These are phyloP conservation scores for Umbellularia californica DNA, from an alignment of 164 flowering plant species.

Conservation along the genomic window DNA sequence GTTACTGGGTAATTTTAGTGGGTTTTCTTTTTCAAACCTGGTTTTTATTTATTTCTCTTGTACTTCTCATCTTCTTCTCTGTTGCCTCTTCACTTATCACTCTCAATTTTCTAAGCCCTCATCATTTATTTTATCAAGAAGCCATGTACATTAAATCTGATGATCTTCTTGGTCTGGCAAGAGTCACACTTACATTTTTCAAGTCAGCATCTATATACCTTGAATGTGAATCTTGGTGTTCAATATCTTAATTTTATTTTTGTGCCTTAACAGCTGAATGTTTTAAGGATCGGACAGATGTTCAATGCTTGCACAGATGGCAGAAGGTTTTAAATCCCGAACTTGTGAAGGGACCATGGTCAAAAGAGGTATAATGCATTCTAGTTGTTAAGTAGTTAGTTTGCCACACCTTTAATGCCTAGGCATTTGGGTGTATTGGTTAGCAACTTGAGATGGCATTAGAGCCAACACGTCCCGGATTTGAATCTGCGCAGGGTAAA, in stretches of 20 bases:
- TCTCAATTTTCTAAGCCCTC: background rate
- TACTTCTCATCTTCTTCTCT: too few relatives aligned
- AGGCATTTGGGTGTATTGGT: too few relatives aligned
- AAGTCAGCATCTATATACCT: background rate
- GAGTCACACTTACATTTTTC: background rate
- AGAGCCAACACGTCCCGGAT: too few relatives aligned
- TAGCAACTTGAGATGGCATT: too few relatives aligned
- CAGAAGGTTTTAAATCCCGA: constrained; percentile 58
- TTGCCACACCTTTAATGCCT: background rate
- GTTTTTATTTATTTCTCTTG: background rate
- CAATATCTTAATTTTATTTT: background rate
- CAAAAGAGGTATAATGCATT: constrained; percentile 36
- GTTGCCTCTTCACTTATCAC: background rate
- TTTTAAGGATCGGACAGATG: constrained; percentile 51
- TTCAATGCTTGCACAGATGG: constrained; percentile 58
- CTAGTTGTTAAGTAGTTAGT: background rate
- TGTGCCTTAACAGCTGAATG: constrained; percentile 42
- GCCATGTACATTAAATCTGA: background rate
- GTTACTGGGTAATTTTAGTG: background rate
- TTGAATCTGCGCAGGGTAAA: too few relatives aligned
- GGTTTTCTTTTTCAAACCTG: background rate
- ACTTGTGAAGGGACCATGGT: constrained; percentile 56
- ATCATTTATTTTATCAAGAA: too few relatives aligned
- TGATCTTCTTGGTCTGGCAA: background rate
- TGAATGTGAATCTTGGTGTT: background rate